phyloP scores from a whole-genome alignment of 306 rosid genomes.

The Vigna angularis region DNA sequence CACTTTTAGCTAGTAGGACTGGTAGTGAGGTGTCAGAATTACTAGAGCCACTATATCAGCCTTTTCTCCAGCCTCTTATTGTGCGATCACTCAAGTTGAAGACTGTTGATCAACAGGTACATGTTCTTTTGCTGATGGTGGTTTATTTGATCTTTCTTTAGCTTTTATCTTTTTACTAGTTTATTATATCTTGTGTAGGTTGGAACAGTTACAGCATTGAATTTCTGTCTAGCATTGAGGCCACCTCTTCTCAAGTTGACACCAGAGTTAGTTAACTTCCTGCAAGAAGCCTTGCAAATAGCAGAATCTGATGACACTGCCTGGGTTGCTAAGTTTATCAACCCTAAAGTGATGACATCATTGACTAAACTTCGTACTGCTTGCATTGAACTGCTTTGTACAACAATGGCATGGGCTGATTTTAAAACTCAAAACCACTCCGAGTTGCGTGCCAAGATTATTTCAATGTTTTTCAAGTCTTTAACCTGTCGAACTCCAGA shows the following conservation, averaged over 20 bases:
- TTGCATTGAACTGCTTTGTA: conserved; percentile 96
- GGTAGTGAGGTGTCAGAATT: conserved; percentile 99
- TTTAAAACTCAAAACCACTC: conserved; percentile 91
- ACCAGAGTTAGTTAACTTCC: conserved; percentile 87
- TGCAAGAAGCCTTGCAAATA: conserved; percentile 97
- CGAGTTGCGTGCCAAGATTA: conserved; percentile 94
- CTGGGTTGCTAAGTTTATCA: conserved; percentile 89
- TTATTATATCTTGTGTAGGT: conserved; percentile 63
- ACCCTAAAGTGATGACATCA: conserved; percentile 92
- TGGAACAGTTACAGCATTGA: conserved; percentile 96
- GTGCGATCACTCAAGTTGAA: conserved; percentile 79
- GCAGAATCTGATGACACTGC: conserved; percentile 98
- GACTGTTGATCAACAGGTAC: conserved; percentile 97
- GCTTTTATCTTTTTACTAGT: conserved; percentile 38
- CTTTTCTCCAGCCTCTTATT: conserved; percentile 93
- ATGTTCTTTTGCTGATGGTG: conserved; percentile 32
- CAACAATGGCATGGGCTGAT: conserved; percentile 99
- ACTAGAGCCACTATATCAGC: conserved; percentile 85
- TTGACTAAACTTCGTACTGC: conserved; percentile 92
- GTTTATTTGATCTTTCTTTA: conserved; percentile 36
- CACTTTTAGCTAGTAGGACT: conserved; percentile 95
- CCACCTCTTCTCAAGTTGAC: conserved; percentile 99
- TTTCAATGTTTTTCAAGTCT: conserved; percentile 97
- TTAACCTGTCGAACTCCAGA: conserved; percentile 95
- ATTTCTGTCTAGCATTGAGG: conserved; percentile 95